phyloP scores from a whole-genome alignment of 1,284 basidiomycete species.

The Kwoniella shivajii region DNA sequence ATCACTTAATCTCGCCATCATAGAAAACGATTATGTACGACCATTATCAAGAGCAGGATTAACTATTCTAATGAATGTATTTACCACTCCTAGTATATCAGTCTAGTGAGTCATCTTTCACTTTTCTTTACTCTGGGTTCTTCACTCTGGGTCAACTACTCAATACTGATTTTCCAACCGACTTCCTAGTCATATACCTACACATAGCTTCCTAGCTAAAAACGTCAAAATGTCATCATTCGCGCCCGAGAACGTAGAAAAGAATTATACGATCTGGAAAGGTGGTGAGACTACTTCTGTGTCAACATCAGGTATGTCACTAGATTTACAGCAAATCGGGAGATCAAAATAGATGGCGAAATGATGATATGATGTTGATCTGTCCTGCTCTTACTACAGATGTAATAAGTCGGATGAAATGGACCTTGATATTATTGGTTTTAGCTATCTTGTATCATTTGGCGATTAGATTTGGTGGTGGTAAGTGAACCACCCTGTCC shows the following conservation, averaged over 20 bases:
- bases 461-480: slow-evolving; percentile 30
- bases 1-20: neutral
- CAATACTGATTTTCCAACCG: neutral
- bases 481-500: slow-evolving; percentile 27
- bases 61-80: slow-evolving; percentile 44
- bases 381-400: slow-evolving; percentile 21
- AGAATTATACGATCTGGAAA: slow-evolving; percentile 42
- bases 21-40: slow-evolving; percentile 50
- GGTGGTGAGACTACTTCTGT: slow-evolving; percentile 36
- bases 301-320: slow-evolving; percentile 29
- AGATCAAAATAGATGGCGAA: neutral
- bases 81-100: slow-evolving; percentile 49
- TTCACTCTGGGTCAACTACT: neutral
- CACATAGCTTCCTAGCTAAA: slow-evolving; percentile 44
- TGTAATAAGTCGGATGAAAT: slow-evolving; percentile 31
- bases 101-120: slow-evolving; percentile 46
- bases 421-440: slow-evolving; percentile 36
- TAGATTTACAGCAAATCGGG: neutral
- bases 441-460: slow-evolving; percentile 43
- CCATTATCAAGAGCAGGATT: slow-evolving; percentile 53
- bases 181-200: slow-evolving; percentile 43
- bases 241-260: slow-evolving; percentile 32
- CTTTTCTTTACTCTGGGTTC: neutral
- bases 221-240: slow-evolving; percentile 43
- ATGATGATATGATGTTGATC: neutral